Percentiles rank a stretch among this genome's conserved stretches.
phyloP scores from a whole-genome alignment of 192 early-diverging fungal genomes.

The Umbelopsis sp. region DNA sequence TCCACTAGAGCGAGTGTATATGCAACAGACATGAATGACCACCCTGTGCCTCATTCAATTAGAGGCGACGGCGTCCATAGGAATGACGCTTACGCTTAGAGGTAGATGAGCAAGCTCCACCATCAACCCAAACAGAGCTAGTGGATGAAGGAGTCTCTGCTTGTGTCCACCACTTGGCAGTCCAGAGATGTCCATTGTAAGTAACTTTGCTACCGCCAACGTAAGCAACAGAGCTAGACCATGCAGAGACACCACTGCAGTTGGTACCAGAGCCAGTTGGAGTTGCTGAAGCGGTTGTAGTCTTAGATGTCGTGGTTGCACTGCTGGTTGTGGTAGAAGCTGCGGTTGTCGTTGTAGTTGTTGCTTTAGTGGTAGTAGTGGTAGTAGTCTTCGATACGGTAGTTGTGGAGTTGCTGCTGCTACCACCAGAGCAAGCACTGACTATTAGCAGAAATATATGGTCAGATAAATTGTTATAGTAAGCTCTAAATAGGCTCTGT shows the following conservation, averaged over 20 bases:
- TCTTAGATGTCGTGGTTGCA: background rate
- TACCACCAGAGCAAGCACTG: constrained; percentile 37
- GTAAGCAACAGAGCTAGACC: constrained; percentile 33
- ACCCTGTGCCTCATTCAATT: background rate
- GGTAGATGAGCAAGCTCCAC: constrained; percentile 33
- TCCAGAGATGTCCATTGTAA: constrained; percentile 37
- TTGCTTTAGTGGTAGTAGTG: constrained; percentile 3
- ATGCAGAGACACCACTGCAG: constrained; percentile 36
- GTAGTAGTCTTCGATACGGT: constrained; percentile 13
- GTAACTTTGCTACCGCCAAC: constrained; percentile 33
- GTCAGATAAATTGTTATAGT: background rate
- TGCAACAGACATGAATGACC: background rate
- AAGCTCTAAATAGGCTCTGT: background rate
- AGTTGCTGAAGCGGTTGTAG: background rate
- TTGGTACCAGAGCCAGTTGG: background rate
- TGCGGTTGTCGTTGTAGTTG: constrained; percentile 23
- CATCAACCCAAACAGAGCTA: constrained; percentile 36
- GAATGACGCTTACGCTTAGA: constrained; percentile 29
- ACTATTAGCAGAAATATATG: constrained; percentile 11
- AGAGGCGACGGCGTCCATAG: background rate
- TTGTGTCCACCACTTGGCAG: constrained; percentile 49
- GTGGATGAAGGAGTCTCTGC: constrained; percentile 41
- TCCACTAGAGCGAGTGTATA: background rate
- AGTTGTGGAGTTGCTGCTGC: background rate
- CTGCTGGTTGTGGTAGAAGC: constrained; percentile 10